A percentile compares a stretch with the other conserved stretches of the same genome.
These are phyloP conservation scores for Drechslera avenae DNA, from an alignment of 2,329 filamentous ascomycete genomes.

Conservation along the genomic window DNA sequence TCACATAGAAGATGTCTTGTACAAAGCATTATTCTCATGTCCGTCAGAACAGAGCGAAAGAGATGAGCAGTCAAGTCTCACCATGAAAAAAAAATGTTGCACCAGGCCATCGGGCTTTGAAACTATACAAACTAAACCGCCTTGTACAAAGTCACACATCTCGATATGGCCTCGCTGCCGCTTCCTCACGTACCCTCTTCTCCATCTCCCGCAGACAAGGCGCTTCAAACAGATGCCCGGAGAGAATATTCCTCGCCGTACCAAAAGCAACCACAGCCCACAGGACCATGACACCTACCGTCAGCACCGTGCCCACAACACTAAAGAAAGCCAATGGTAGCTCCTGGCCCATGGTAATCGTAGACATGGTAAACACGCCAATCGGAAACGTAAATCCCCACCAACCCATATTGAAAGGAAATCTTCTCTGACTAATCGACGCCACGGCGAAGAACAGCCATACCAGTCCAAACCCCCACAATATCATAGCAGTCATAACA, in stretches of 20 bases:
- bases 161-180: background rate
- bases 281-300: constrained; percentile 56
- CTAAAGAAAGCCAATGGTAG: constrained; percentile 62
- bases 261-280: constrained; percentile 60
- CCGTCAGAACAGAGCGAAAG: too few species aligned
- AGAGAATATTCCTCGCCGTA: constrained; percentile 55
- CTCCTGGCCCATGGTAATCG: constrained; percentile 55
- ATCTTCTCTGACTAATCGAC: constrained; percentile 51
- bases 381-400: constrained; percentile 66
- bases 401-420: constrained; percentile 67
- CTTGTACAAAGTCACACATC: background rate
- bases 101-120: too few species aligned
- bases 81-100: too few species aligned
- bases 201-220: constrained; percentile 55
- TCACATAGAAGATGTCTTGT: too few species aligned
- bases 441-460: constrained; percentile 61
- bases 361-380: constrained; percentile 54
- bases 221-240: constrained; percentile 59
- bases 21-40: too few species aligned
- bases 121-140: too few species aligned
- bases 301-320: constrained; percentile 58
- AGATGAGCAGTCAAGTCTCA: too few species aligned
- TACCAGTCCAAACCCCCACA: constrained; percentile 62
- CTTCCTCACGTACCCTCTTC: constrained; percentile 10
- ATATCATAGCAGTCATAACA: constrained; percentile 55